A percentile compares a stretch with the other conserved stretches of the same genome.
These are phyloP conservation scores for Coprinopsis strossmayeri DNA, from an alignment of 768 basidiomycete genomes.

Conservation along the genomic window DNA sequence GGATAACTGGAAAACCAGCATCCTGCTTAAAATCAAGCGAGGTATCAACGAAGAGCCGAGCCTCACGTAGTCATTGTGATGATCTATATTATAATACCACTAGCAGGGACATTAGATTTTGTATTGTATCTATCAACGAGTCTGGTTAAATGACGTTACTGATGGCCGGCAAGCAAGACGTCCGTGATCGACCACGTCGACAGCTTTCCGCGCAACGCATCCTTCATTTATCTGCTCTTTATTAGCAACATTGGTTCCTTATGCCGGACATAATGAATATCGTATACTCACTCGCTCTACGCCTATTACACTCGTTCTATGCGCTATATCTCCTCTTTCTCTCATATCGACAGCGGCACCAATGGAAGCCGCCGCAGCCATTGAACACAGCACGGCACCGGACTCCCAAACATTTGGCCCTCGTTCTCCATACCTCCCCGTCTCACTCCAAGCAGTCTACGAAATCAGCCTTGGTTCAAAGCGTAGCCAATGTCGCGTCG, in stretches of 20 bases:
- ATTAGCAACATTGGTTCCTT: conserved; percentile 4
- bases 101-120: background rate
- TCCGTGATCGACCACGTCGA: conserved; percentile 13
- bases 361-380: conserved; percentile 34
- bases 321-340: conserved; percentile 32
- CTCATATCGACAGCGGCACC: conserved; percentile 33
- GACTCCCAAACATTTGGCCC: conserved; percentile 59
- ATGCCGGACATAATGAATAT: conserved; percentile 30
- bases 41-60: conserved; percentile 47
- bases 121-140: no score
- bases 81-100: background rate
- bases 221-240: conserved; percentile 6
- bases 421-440: conserved; percentile 50
- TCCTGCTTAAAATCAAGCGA: conserved; percentile 88
- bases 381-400: conserved; percentile 48
- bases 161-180: conserved; percentile 6
- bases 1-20: conserved; percentile 93
- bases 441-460: conserved; percentile 26
- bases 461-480: conserved; percentile 42
- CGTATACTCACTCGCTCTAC: conserved; percentile 42
- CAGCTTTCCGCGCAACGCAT: conserved; percentile 5
- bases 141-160: conserved; percentile 2
- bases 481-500: conserved; percentile 41
- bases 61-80: conserved; percentile 32
- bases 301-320: conserved; percentile 54